Conservation (phyloP, 768 basidiomycete genomes). For the Amanita pseudoporphyria region DNA sequence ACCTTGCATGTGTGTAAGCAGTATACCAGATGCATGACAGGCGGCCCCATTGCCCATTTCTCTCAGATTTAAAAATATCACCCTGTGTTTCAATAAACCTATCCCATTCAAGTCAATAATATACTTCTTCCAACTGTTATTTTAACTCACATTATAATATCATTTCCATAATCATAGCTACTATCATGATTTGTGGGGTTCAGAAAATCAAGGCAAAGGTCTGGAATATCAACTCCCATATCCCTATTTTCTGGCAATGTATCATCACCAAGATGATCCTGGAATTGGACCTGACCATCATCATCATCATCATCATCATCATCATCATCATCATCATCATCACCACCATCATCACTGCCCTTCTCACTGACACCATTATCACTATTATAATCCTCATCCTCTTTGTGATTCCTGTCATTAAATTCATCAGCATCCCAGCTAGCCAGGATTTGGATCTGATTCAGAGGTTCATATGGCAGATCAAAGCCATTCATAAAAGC, state of each 20-base stretch:
- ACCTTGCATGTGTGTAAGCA: not conserved
- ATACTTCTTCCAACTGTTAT: too few relatives aligned
- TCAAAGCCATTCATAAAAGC: not conserved
- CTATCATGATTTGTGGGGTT: not conserved
- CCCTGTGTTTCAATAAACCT: not conserved
- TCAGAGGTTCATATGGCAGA: not conserved
- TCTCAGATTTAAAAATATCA: not conserved
- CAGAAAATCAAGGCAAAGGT: not conserved
- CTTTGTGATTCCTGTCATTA: too few relatives aligned
- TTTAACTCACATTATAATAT: not conserved
- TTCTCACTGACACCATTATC: not conserved
- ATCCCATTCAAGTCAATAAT: not conserved
- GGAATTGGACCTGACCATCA: too few relatives aligned
- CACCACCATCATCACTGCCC: not conserved
- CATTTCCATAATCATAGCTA: not conserved
- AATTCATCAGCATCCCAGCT: not conserved
- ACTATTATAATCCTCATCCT: too few relatives aligned
- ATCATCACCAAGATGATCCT: too few relatives aligned
- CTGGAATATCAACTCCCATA: not conserved
- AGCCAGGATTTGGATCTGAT: not conserved
- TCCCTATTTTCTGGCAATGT: not conserved
- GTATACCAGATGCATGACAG: not conserved
- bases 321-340: not conserved
- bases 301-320: not conserved
- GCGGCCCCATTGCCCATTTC: not conserved